These are phyloP conservation scores for Vickermania ingenoplastis DNA, from an alignment of 208 protist species.

Conservation along the genomic window DNA sequence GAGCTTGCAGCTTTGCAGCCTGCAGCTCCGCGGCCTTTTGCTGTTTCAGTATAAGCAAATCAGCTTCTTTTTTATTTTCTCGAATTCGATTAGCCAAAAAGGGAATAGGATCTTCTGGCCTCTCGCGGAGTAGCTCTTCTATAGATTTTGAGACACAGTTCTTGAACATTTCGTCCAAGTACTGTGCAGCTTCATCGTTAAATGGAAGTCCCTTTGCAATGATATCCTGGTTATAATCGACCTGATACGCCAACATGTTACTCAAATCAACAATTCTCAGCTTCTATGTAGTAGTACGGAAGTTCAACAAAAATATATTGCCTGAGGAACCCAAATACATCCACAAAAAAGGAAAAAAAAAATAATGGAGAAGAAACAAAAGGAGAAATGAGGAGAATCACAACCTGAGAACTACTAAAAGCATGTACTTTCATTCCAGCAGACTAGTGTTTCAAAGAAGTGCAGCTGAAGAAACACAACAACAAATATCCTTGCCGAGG, in stretches of 20 bases:
- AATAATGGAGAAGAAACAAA: background rate
- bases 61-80: slow-evolving; percentile 5
- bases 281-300: background rate
- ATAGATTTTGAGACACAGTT: slow-evolving; percentile 32
- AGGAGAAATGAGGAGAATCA: background rate
- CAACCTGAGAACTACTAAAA: background rate
- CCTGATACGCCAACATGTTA: slow-evolving; percentile 13
- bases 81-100: slow-evolving; percentile 38
- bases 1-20: background rate
- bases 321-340: background rate
- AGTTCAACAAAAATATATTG: background rate
- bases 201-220: slow-evolving; percentile 9
- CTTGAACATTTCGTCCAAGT: slow-evolving; percentile 47
- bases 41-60: slow-evolving; percentile 1
- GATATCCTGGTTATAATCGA: slow-evolving; percentile 12
- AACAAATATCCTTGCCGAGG: no score
- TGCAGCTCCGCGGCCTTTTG: slow-evolving; percentile 1
- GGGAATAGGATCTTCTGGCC: slow-evolving; percentile 35
- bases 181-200: slow-evolving; percentile 11
- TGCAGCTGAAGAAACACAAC: no score
- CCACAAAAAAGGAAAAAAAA: background rate
- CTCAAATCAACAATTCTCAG: background rate
- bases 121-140: slow-evolving; percentile 31
- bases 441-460: no score
- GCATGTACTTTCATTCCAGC: background rate